These are phyloP conservation scores for Hericium coralloides DNA, from an alignment of 768 basidiomycete genomes.

Conservation along the genomic window DNA sequence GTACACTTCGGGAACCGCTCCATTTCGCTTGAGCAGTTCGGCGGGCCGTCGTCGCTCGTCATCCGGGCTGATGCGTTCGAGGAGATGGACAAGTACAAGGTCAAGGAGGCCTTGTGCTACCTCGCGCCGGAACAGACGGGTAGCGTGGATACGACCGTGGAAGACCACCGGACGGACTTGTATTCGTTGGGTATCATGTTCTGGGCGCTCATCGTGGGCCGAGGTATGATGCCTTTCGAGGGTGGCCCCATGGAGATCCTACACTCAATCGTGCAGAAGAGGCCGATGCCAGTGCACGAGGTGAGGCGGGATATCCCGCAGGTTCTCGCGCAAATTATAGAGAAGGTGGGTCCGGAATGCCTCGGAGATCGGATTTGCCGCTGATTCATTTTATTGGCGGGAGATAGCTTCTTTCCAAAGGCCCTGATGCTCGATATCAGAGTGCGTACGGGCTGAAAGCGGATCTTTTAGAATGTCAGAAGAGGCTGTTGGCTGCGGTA, in stretches of 20 bases:
- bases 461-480: constrained; percentile 63
- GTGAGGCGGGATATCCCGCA: constrained; percentile 65
- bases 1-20: constrained; percentile 73
- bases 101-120: constrained; percentile 70
- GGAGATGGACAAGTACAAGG: constrained; percentile 56
- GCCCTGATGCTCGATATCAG: constrained; percentile 61
- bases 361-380: neutral
- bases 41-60: constrained; percentile 64
- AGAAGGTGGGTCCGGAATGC: constrained; percentile 36
- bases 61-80: constrained; percentile 41
- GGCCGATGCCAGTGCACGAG: constrained; percentile 70
- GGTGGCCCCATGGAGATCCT: constrained; percentile 46
- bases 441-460: constrained; percentile 61
- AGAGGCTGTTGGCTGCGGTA: constrained; percentile 49
- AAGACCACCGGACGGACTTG: constrained; percentile 67
- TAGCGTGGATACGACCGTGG: constrained; percentile 59
- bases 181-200: constrained; percentile 68
- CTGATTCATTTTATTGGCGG: constrained; percentile 1
- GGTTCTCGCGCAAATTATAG: constrained; percentile 61
- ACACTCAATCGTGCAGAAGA: constrained; percentile 62
- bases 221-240: constrained; percentile 34
- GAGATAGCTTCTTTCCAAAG: constrained; percentile 52
- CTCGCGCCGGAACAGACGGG: constrained; percentile 73
- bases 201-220: constrained; percentile 68
- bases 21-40: constrained; percentile 60